Percentiles rank a stretch among this genome's conserved stretches.
Evolutionary conservation across 805 yeast genomes (phyloP).

Genomic region (Ogataea paraovalis): DNA sequence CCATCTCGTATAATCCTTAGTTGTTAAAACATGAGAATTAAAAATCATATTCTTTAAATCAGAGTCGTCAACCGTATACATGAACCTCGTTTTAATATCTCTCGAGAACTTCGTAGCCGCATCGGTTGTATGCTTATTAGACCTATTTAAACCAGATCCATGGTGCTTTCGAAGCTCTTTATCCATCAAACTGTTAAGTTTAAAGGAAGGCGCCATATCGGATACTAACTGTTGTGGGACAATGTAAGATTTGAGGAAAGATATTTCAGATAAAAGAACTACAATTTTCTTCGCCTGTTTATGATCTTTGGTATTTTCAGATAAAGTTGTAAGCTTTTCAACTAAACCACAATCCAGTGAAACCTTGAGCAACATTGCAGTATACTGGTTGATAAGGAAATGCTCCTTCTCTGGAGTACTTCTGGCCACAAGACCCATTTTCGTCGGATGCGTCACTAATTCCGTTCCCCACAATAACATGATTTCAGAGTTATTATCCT

Average conservation of each 20-base stretch:
- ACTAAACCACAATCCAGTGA: constrained; percentile 56
- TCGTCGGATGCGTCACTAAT: constrained; percentile 12
- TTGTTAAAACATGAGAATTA: constrained; percentile 67
- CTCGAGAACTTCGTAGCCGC: constrained; percentile 14
- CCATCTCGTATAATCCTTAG: constrained; percentile 83
- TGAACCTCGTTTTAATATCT: constrained; percentile 22
- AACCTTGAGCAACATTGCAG: constrained; percentile 54
- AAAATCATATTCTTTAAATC: constrained; percentile 62
- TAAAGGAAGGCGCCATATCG: constrained; percentile 22
- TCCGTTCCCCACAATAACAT: constrained; percentile 21
- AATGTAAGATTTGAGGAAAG: constrained; percentile 47
- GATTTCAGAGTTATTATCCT: constrained; percentile 12
- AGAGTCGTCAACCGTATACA: constrained; percentile 47
- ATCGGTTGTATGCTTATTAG: constrained; percentile 12
- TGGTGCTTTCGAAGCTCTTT: constrained; percentile 26
- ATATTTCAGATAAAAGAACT: constrained; percentile 58
- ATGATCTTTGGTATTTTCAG: constrained; percentile 36
- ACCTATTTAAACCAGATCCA: constrained; percentile 2
- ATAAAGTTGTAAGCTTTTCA: constrained; percentile 41
- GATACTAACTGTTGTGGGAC: constrained; percentile 46
- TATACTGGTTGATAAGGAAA: constrained; percentile 54
- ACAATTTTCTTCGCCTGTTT: constrained; percentile 55
- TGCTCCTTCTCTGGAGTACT: constrained; percentile 37
- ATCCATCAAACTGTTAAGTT: constrained; percentile 27
- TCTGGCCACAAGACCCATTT: constrained; percentile 12